Conservation (phyloP, 1,139 yeast species). For the Lodderomyces jiufengensis region DNA sequence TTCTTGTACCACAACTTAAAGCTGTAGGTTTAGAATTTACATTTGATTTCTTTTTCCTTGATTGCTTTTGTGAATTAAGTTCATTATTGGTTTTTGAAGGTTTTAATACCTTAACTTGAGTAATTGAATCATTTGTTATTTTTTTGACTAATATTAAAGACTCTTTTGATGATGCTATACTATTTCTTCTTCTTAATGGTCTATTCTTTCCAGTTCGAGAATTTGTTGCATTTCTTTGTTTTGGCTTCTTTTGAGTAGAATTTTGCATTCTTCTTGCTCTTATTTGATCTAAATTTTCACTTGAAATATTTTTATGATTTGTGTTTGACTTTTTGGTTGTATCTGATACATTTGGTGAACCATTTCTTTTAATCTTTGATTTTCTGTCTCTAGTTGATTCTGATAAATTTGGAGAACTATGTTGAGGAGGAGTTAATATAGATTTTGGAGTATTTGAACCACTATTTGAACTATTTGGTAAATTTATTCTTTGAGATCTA, state of each 20-base stretch:
- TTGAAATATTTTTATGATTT: background rate
- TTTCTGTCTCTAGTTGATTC: background rate
- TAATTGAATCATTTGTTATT: background rate
- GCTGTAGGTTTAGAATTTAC: too few relatives aligned
- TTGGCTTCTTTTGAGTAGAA: background rate
- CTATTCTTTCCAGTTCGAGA: background rate
- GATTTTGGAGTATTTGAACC: background rate
- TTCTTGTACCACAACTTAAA: too few relatives aligned
- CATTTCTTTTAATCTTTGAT: constrained; percentile 1
- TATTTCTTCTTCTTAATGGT: background rate
- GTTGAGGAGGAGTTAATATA: background rate
- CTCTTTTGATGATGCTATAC: constrained; percentile 1
- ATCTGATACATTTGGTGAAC: constrained; percentile 1
- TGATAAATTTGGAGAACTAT: background rate
- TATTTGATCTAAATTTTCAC: constrained; percentile 1
- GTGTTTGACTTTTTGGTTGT: background rate
- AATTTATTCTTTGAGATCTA: constrained; percentile 1
- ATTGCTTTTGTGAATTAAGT: too few relatives aligned
- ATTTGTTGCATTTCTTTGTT: background rate
- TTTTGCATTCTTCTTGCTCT: constrained; percentile 3
- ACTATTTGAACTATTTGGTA: background rate
- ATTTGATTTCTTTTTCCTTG: too few relatives aligned
- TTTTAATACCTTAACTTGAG: background rate
- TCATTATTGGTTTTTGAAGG: too few relatives aligned
- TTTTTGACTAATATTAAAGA: background rate